phyloP scores from a whole-genome alignment of 805 yeast species.

The Ogataea methylovora region DNA sequence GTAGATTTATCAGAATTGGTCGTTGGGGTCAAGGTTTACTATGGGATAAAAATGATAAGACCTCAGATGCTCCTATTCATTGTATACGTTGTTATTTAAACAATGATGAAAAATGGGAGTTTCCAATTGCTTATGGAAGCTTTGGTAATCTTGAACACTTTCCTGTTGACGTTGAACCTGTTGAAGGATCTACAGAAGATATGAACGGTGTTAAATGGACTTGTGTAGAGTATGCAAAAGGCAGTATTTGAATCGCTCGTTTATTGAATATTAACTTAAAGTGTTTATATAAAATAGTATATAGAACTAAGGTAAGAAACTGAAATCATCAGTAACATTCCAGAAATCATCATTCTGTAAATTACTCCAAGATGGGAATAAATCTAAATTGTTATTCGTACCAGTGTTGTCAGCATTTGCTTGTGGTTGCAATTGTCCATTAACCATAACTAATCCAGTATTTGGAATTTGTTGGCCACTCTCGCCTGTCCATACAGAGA shows the following conservation, averaged over 20 bases:
- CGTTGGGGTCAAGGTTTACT: constrained; percentile 46
- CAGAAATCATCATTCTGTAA: constrained; percentile 35
- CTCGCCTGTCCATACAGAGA: constrained; percentile 53
- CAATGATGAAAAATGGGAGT: constrained; percentile 6
- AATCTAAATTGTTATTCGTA: constrained; percentile 5
- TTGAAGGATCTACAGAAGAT: constrained; percentile 3
- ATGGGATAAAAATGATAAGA: constrained; percentile 21
- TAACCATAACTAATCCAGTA: constrained; percentile 23
- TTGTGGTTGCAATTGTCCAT: constrained; percentile 1
- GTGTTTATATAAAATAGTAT: neutral
- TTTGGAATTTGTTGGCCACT: constrained; percentile 33
- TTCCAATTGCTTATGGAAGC: constrained; percentile 11
- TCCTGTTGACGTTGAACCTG: constrained; percentile 9
- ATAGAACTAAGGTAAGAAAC: constrained; percentile 30
- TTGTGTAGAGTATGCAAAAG: constrained; percentile 9
- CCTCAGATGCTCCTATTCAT: constrained; percentile 13
- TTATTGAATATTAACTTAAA: too few species aligned
- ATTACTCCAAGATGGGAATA: constrained; percentile 5
- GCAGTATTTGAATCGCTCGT: too few species aligned
- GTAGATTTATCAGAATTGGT: constrained; percentile 40
- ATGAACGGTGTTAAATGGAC: constrained; percentile 12
- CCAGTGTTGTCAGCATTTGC: constrained; percentile 2
- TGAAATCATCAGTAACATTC: constrained; percentile 41
- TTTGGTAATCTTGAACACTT: constrained; percentile 4
- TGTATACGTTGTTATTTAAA: constrained; percentile 12